These are phyloP conservation scores for Picea glauca DNA, from an alignment of 75 land plant species.

Conservation along the genomic window DNA sequence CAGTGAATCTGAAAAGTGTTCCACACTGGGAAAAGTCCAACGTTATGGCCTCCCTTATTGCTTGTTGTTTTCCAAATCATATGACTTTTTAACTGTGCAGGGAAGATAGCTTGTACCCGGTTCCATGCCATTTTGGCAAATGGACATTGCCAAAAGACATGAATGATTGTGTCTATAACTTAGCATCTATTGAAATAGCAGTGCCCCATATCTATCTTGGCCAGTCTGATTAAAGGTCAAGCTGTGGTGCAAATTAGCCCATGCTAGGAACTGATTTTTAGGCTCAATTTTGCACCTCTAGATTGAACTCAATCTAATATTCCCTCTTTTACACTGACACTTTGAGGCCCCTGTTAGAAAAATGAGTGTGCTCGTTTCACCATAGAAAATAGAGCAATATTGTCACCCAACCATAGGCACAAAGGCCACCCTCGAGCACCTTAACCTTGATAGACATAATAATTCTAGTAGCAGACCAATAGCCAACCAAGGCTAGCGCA, in stretches of 20 bases:
- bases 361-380: too few relatives aligned
- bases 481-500: too few relatives aligned
- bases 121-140: not conserved
- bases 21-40: not conserved
- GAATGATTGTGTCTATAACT: not conserved
- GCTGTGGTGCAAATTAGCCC: not conserved
- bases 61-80: not conserved
- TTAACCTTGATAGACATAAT: too few relatives aligned
- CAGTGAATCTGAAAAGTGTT: not conserved
- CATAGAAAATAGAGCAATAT: too few relatives aligned
- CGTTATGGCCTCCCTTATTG: not conserved
- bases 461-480: too few relatives aligned
- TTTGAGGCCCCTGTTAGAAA: too few relatives aligned
- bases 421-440: too few relatives aligned
- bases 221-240: too few relatives aligned
- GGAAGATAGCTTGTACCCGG: not conserved
- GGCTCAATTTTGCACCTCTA: not conserved
- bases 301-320: not conserved
- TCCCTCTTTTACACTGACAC: not conserved
- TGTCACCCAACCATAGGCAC: too few relatives aligned
- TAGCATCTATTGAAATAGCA: too few relatives aligned
- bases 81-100: not conserved
- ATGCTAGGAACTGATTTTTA: not conserved
- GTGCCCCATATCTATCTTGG: too few relatives aligned
- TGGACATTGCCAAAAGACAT: not conserved